A percentile compares a stretch with the other conserved stretches of the same genome.
Evolutionary conservation across 139 green algal species (phyloP).

Genomic region (Tetradesmus obliquus): DNA sequence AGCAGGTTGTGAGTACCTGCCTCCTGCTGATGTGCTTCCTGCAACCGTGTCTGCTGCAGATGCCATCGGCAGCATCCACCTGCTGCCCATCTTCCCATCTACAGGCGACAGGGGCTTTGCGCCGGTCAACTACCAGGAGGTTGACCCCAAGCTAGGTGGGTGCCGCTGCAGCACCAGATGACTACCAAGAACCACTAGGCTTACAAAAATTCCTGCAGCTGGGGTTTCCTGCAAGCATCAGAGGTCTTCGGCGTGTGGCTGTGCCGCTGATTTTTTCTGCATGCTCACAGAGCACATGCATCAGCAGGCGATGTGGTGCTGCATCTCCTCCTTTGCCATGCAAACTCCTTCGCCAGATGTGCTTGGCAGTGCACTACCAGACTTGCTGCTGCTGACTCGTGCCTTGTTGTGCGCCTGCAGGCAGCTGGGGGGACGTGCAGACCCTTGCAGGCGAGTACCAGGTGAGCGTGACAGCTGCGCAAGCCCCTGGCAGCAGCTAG

Average conservation of each 20-base stretch:
- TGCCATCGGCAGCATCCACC: slow-evolving; percentile 50
- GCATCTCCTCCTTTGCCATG: too few relatives aligned
- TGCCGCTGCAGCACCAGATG: background rate
- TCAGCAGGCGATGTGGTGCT: too few relatives aligned
- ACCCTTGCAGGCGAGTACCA: background rate
- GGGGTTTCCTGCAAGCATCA: background rate
- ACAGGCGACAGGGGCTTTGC: slow-evolving; percentile 62
- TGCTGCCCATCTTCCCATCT: slow-evolving; percentile 63
- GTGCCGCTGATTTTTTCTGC: too few relatives aligned
- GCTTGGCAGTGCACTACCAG: too few relatives aligned
- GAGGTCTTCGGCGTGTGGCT: too few relatives aligned
- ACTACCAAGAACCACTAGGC: too few relatives aligned
- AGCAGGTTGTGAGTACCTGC: too few relatives aligned
- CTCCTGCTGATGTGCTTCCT: too few relatives aligned
- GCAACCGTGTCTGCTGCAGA: slow-evolving; percentile 26
- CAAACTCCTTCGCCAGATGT: too few relatives aligned
- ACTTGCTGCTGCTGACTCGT: background rate
- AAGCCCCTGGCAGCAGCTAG: background rate
- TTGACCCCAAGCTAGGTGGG: slow-evolving; percentile 43
- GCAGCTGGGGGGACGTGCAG: background rate
- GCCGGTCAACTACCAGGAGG: slow-evolving; percentile 51
- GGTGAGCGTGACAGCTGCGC: background rate
- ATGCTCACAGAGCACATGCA: too few relatives aligned
- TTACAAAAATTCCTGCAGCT: too few relatives aligned
- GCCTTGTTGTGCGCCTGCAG: background rate